Evolutionary conservation across 2,329 filamentous ascomycete genomes (phyloP).

Genomic region (Trichocomaceae sp.): DNA sequence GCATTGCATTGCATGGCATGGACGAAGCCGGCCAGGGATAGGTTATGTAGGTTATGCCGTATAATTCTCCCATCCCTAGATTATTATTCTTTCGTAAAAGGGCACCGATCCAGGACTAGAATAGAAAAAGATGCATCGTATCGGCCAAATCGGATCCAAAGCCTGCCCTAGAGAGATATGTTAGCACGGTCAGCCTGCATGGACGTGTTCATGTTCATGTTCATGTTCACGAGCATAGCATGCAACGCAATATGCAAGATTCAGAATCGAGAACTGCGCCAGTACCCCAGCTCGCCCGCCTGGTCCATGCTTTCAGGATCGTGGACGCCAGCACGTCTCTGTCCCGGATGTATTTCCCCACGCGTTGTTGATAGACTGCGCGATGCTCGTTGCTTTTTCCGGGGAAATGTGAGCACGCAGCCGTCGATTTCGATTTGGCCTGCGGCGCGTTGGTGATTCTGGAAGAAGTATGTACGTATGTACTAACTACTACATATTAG

Average conservation of each 20-base stretch:
- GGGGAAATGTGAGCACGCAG: not conserved
- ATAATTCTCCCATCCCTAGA: not conserved
- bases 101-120: too few species aligned
- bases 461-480: not conserved
- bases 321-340: too few species aligned
- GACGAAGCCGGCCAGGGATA: too few species aligned
- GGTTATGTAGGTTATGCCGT: not conserved
- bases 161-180: too few species aligned
- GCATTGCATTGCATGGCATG: not conserved
- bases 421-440: not conserved
- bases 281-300: not conserved
- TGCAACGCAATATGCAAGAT: not conserved
- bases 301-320: too few species aligned
- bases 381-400: not conserved
- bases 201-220: not conserved
- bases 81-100: too few species aligned
- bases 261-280: not conserved
- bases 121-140: too few species aligned
- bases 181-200: too few species aligned
- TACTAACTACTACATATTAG: too few species aligned
- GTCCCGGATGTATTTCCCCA: not conserved
- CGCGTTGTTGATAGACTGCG: not conserved
- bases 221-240: not conserved
- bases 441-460: not conserved
- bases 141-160: not conserved